phyloP scores from a whole-genome alignment of 345 rosid genomes.

The Clausena lansium region DNA sequence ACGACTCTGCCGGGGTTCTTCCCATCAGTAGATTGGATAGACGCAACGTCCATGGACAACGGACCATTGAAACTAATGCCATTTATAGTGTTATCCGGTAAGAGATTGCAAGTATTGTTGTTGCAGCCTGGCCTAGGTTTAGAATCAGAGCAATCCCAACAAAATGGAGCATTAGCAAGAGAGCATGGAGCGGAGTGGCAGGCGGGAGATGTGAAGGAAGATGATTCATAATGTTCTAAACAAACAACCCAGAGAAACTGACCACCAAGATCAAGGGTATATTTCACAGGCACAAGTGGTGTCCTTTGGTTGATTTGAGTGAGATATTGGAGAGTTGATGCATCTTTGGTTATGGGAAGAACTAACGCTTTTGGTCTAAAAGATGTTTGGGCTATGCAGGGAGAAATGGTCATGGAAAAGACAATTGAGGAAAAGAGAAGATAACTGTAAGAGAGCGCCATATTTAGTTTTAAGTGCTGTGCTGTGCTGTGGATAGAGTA shows the following conservation, averaged over 20 bases:
- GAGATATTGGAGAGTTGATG: conserved; percentile 16
- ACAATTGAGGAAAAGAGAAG: background rate
- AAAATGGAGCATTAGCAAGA: background rate
- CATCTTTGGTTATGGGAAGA: conserved; percentile 22
- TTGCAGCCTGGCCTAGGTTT: background rate
- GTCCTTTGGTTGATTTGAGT: conserved; percentile 28
- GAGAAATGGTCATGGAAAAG: background rate
- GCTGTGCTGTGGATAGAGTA: too few relatives aligned
- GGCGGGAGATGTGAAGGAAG: background rate
- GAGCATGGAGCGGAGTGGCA: background rate
- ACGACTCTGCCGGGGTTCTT: background rate
- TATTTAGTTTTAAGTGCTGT: too few relatives aligned
- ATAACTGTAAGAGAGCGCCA: background rate
- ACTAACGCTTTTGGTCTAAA: conserved; percentile 14
- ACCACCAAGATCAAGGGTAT: conserved; percentile 7
- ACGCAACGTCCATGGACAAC: background rate
- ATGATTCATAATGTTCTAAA: background rate
- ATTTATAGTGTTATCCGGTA: background rate
- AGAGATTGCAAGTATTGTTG: background rate
- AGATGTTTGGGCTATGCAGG: background rate
- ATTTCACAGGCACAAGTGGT: conserved; percentile 3
- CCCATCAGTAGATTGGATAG: background rate
- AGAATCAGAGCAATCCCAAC: background rate
- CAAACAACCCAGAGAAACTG: background rate
- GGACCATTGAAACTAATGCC: background rate